Evolutionary conservation across 345 rosid species (phyloP).

Genomic region (Pseudoturritis turrita): DNA sequence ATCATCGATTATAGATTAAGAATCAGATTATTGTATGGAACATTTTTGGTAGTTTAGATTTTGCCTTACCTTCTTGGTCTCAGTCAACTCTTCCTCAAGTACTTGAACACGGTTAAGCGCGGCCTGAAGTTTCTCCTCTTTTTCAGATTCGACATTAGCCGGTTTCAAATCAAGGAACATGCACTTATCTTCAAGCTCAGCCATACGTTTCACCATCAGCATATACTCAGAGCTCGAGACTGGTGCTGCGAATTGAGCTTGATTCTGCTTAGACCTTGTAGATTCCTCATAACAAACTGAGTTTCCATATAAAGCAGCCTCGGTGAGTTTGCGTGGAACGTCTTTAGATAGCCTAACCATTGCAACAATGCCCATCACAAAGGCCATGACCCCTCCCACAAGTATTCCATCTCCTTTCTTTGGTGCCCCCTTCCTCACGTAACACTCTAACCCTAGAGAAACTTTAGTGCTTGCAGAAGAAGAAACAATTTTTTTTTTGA

Average conservation of each 20-base stretch:
- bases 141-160: conserved; percentile 51
- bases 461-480: background rate
- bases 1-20: background rate
- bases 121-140: conserved; percentile 69
- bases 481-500: background rate
- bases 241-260: conserved; percentile 37
- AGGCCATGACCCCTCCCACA: conserved; percentile 54
- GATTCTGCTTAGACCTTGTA: conserved; percentile 21
- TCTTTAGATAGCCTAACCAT: conserved; percentile 58
- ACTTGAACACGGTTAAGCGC: conserved; percentile 56
- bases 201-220: conserved; percentile 72
- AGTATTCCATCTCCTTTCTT: conserved; percentile 32
- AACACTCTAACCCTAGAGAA: conserved; percentile 20
- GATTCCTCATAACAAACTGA: conserved; percentile 34
- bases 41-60: background rate
- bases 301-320: conserved; percentile 52
- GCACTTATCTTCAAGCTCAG: conserved; percentile 67
- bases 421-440: conserved; percentile 27
- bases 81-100: conserved; percentile 63
- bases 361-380: conserved; percentile 63
- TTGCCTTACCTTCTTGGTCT: conserved; percentile 59
- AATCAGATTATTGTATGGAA: background rate
- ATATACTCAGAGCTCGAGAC: conserved; percentile 52
- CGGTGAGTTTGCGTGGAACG: conserved; percentile 60
- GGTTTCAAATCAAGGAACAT: conserved; percentile 40